phyloP scores from a whole-genome alignment of 1,284 basidiomycete species.

The Fomitopsis betulina region DNA sequence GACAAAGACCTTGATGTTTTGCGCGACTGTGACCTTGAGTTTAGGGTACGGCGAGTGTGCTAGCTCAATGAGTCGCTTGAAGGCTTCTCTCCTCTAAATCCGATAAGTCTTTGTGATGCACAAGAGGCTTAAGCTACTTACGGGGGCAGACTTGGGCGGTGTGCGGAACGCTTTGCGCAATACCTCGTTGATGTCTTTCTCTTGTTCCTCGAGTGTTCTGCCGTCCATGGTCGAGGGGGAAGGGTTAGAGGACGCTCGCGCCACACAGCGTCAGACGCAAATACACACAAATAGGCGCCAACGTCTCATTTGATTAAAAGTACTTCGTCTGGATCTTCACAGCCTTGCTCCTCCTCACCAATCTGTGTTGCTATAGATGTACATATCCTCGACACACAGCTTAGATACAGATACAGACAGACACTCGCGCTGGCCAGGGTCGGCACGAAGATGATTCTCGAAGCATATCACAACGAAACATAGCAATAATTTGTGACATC shows the following conservation, averaged over 20 bases:
- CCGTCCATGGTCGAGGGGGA: slow-evolving; percentile 16
- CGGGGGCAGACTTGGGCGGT: slow-evolving; percentile 17
- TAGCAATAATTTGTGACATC: too few relatives aligned
- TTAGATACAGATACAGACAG: too few relatives aligned
- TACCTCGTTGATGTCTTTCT: slow-evolving; percentile 26
- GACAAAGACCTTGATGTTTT: slow-evolving; percentile 54
- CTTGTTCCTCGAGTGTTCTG: slow-evolving; percentile 22
- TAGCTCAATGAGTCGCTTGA: slow-evolving; percentile 34
- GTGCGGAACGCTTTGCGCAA: slow-evolving; percentile 28
- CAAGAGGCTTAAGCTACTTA: slow-evolving; percentile 19
- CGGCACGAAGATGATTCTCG: too few relatives aligned
- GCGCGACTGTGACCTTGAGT: slow-evolving; percentile 54
- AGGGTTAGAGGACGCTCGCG: background rate
- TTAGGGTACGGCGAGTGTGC: slow-evolving; percentile 30
- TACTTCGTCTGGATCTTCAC: too few relatives aligned
- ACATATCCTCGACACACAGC: too few relatives aligned
- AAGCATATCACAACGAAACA: too few relatives aligned
- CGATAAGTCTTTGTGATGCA: background rate
- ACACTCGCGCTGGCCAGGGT: too few relatives aligned
- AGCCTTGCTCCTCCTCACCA: too few relatives aligned
- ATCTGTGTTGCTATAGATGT: too few relatives aligned
- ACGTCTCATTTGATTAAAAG: too few relatives aligned
- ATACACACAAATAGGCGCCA: background rate
- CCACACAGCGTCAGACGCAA: background rate
- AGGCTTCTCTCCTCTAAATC: slow-evolving; percentile 29